Percentiles rank a stretch among this genome's conserved stretches.
Conservation (phyloP, 148 eudicot species). For the Suaeda aralocaspica region DNA sequence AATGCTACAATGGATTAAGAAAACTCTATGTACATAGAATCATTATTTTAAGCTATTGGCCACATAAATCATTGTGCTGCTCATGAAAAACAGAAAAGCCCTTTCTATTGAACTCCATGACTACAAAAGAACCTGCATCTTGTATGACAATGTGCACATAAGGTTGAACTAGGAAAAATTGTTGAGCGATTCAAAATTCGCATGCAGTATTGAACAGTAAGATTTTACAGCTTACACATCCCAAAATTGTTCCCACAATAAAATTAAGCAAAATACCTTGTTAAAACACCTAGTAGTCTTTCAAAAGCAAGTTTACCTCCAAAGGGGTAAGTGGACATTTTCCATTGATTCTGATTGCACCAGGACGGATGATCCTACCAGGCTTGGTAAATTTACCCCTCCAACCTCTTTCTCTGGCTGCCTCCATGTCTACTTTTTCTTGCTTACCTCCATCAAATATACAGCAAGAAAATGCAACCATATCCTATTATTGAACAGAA, state of each 20-base stretch:
- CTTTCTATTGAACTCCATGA: not conserved
- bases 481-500: constrained; percentile 52
- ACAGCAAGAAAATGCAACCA: constrained; percentile 99
- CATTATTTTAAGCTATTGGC: not conserved
- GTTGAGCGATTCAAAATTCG: too few relatives aligned
- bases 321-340: constrained; percentile 94
- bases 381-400: constrained; percentile 93
- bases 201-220: too few relatives aligned
- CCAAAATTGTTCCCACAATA: not conserved
- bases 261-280: not conserved
- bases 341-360: constrained; percentile 83
- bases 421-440: constrained; percentile 82
- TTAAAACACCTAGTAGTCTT: not conserved
- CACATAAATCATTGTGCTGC: not conserved
- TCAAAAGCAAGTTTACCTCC: constrained; percentile 53
- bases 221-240: not conserved
- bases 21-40: too few relatives aligned
- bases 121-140: too few relatives aligned
- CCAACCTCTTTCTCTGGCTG: constrained; percentile 99
- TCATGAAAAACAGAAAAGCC: not conserved
- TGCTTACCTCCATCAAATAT: constrained; percentile 77
- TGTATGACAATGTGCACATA: too few relatives aligned
- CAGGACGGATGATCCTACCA: constrained; percentile 87
- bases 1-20: too few relatives aligned
- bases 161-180: too few relatives aligned